These are phyloP conservation scores for Penicillium longicatenatum DNA, from an alignment of 495 filamentous ascomycete genomes.

Conservation along the genomic window DNA sequence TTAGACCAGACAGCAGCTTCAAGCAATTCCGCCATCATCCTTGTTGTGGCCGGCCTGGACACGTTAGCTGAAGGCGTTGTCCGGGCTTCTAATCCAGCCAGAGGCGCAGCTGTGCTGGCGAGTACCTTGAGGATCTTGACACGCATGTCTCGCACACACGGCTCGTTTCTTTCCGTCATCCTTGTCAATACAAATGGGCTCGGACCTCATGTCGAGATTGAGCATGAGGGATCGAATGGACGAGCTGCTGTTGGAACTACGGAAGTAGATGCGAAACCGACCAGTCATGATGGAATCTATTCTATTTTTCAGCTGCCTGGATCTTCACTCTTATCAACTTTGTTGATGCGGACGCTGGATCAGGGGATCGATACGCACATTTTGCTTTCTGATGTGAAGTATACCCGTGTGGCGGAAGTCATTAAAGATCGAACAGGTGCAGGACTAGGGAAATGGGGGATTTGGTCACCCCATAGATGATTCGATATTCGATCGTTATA, in stretches of 20 bases:
- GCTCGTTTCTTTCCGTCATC: conserved; percentile 35
- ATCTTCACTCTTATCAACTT: conserved; percentile 27
- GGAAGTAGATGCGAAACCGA: conserved; percentile 10
- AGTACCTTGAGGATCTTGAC: conserved; percentile 37
- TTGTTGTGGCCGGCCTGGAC: conserved; percentile 46
- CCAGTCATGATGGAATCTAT: conserved; percentile 29
- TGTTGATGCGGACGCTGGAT: conserved; percentile 44
- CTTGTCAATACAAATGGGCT: conserved; percentile 45
- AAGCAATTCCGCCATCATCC: conserved; percentile 14
- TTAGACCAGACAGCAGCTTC: not conserved
- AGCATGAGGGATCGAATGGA: not conserved
- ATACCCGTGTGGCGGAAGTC: conserved; percentile 36
- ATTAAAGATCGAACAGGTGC: conserved; percentile 44
- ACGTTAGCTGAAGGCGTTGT: conserved; percentile 41
- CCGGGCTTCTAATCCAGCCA: conserved; percentile 42
- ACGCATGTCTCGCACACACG: conserved; percentile 32
- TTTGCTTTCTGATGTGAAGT: conserved; percentile 34
- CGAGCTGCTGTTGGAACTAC: not conserved
- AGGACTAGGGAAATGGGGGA: conserved; percentile 43
- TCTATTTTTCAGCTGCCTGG: conserved; percentile 35
- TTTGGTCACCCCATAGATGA: conserved; percentile 26
- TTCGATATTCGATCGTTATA: not conserved
- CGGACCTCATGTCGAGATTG: conserved; percentile 22
- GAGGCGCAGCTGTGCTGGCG: conserved; percentile 40
- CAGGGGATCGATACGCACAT: conserved; percentile 47